Percentiles rank a stretch among this genome's conserved stretches.
Conservation (phyloP, 306 rosid genomes). For the Cicer judaicum region DNA sequence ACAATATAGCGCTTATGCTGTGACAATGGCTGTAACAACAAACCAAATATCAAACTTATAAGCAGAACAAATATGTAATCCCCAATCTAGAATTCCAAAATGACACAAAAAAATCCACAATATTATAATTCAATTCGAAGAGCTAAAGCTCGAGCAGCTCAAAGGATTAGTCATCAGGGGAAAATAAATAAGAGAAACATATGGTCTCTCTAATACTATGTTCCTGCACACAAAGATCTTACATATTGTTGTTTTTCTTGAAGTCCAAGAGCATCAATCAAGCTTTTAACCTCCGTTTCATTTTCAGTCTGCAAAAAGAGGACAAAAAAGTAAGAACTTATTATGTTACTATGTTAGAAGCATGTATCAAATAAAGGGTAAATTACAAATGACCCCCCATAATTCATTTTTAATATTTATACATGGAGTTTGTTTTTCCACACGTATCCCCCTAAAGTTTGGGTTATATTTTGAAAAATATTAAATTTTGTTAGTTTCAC, state of each 20-base stretch:
- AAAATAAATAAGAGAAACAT: conserved; percentile 26
- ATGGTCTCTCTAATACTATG: background rate
- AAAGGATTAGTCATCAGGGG: conserved; percentile 17
- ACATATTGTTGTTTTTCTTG: conserved; percentile 89
- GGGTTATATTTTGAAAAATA: conserved; percentile 14
- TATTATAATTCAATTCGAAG: conserved; percentile 27
- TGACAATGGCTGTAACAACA: conserved; percentile 74
- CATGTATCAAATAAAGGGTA: conserved; percentile 20
- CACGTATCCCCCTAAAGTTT: background rate
- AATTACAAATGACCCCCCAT: background rate
- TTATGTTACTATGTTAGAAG: background rate
- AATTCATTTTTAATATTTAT: conserved; percentile 22
- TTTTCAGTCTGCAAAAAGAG: conserved; percentile 68
- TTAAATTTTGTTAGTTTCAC: background rate
- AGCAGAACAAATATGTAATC: conserved; percentile 23
- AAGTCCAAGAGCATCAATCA: conserved; percentile 81
- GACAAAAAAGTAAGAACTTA: conserved; percentile 42
- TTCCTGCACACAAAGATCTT: conserved; percentile 39
- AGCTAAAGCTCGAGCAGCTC: conserved; percentile 28
- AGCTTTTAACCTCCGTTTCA: conserved; percentile 71
- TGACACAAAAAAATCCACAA: conserved; percentile 20
- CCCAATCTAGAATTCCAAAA: conserved; percentile 22
- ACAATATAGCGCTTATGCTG: conserved; percentile 90
- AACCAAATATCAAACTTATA: conserved; percentile 38
- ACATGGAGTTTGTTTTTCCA: conserved; percentile 7